Evolutionary conservation across 345 rosid species (phyloP).

Genomic region (Geranium brycei): DNA sequence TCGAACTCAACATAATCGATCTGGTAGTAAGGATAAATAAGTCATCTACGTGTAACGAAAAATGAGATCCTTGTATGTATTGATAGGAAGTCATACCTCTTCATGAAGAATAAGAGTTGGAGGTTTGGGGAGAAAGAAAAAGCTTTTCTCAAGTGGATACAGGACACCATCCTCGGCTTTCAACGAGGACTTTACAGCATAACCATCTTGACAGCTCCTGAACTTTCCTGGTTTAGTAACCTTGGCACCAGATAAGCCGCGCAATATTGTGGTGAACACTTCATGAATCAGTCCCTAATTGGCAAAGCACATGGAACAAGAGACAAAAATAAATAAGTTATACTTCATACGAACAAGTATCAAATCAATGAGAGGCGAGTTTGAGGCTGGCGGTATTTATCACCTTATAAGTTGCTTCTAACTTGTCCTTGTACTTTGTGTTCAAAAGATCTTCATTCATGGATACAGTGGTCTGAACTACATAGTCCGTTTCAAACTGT

Average conservation of each 20-base stretch:
- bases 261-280: slow-evolving; percentile 76
- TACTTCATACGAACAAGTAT: no score
- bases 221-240: slow-evolving; percentile 94
- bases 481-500: slow-evolving; percentile 78
- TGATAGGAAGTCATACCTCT: slow-evolving; percentile 39
- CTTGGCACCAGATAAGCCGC: slow-evolving; percentile 89
- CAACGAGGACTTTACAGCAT: slow-evolving; percentile 92
- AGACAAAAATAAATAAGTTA: no score
- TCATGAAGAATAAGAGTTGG: slow-evolving; percentile 96
- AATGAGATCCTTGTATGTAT: not conserved
- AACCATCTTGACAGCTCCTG: slow-evolving; percentile 94
- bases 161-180: slow-evolving; percentile 97
- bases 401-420: slow-evolving; percentile 79
- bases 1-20: slow-evolving; percentile 93
- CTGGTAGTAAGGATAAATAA: slow-evolving; percentile 21
- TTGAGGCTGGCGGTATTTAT: not conserved
- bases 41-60: slow-evolving; percentile 4
- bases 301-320: not conserved
- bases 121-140: slow-evolving; percentile 93
- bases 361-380: not conserved
- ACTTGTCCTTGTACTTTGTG: slow-evolving; percentile 80
- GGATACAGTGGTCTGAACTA: slow-evolving; percentile 45
- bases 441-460: slow-evolving; percentile 64
- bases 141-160: slow-evolving; percentile 95
- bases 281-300: slow-evolving; percentile 88